Base-by-base conservation (phyloP, 768 basidiomycete species). In the Megacollybia marginata region DNA sequence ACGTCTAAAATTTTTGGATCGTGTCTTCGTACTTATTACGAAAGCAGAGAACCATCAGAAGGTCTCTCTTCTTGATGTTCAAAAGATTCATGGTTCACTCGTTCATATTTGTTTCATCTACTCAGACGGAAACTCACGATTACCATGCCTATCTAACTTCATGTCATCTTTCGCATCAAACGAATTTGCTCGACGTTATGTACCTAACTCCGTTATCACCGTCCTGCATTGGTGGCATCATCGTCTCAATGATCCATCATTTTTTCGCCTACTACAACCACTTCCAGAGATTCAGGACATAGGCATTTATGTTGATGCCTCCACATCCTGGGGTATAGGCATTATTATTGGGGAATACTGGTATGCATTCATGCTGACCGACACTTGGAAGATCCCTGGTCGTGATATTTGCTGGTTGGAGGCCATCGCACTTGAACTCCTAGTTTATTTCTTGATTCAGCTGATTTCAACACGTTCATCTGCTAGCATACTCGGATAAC, bases 1-100 rank as follows among this genome's bases (percentile, higher is more conserved):
- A 34, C 49, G 56, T 0, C 31, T 56, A 2, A 69, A 66, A 38
- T 68, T 64, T 52, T 54, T 62, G 3, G 35, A 43, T 2, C 43
- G 60, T 1, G 49, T 59, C 8, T 11, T 20, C 1, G 35, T 15
- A 2, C 62, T 62, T 44, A 43, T 60, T 28, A 28, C 23, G 2
- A 35, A 46, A 10, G 38, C 38, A 5, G 13, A 2, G 13, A 15
- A 13, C 38, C 3, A 18, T 8, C 4, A 40, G 13, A 2, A 40
- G 18, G 13, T 13, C 8, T 18, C 8, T 2, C 38, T 40, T 8
- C 38, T 40, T 13, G 38, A 40, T 3, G 38, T 40, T 40, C 15
- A 40, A 5, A 40, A 40, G 38, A 40, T 40, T 40, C 38, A 40
- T 40, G 38, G 38, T 3, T 40, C 38, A 40, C 8, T 40, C 3